Percentiles rank a stretch among this genome's conserved stretches.
Conservation (phyloP, 345 rosid genomes). For the Noccaea bulbosa region DNA sequence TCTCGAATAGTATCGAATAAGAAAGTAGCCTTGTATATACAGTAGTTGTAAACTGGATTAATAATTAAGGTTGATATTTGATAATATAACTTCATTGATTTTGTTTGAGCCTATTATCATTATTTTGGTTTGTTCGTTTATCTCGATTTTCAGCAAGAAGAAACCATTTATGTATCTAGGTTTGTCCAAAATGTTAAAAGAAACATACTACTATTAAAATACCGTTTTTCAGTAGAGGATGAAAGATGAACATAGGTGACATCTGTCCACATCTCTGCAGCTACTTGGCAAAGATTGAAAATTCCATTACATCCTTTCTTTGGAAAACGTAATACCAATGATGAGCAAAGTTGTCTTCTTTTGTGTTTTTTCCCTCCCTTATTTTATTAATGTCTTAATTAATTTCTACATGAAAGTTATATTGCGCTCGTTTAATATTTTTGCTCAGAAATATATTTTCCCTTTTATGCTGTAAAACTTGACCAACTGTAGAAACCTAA, state of each 20-base stretch:
- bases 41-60: too few relatives aligned
- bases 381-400: too few relatives aligned
- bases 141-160: too few relatives aligned
- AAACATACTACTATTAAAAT: too few relatives aligned
- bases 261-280: constrained; percentile 7
- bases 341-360: neutral
- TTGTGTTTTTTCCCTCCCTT: neutral
- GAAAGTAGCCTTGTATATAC: neutral
- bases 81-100: too few relatives aligned
- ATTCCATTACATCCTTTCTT: constrained; percentile 4
- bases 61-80: too few relatives aligned
- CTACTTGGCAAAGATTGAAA: neutral
- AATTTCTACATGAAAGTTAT: too few relatives aligned
- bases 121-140: too few relatives aligned
- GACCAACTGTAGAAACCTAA: neutral
- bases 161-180: too few relatives aligned
- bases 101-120: too few relatives aligned
- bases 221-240: neutral
- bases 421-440: too few relatives aligned
- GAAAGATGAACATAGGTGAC: neutral
- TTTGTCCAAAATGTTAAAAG: too few relatives aligned
- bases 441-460: neutral
- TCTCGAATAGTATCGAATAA: neutral
- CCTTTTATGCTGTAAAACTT: neutral
- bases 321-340: constrained; percentile 17